phyloP scores from a whole-genome alignment of 2,329 filamentous ascomycete species.

The Trichoderma pleuroti region DNA sequence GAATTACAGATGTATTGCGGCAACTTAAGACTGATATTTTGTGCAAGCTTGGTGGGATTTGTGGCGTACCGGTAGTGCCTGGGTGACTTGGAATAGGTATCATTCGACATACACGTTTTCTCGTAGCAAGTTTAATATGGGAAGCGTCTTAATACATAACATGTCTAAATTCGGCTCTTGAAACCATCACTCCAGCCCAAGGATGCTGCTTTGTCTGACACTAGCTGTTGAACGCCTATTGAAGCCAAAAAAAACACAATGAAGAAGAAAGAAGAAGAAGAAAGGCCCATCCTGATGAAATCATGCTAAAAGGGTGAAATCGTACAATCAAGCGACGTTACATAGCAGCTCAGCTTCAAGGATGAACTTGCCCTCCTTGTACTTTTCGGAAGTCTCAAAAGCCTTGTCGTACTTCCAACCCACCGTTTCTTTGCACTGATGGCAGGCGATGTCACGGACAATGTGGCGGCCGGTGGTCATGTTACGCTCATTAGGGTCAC shows the following conservation, averaged over 20 bases:
- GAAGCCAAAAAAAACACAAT: not conserved
- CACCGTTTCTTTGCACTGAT: constrained; percentile 86
- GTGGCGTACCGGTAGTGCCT: not conserved
- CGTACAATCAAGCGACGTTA: constrained; percentile 57
- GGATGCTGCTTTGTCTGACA: not conserved
- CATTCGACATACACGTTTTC: not conserved
- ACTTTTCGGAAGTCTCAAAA: constrained; percentile 87
- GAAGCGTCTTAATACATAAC: not conserved
- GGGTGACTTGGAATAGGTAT: not conserved
- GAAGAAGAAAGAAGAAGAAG: not conserved
- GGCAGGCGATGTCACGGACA: constrained; percentile 87
- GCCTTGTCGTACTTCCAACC: constrained; percentile 99
- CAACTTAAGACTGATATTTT: not conserved
- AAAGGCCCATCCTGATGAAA: not conserved
- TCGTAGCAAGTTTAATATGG: not conserved
- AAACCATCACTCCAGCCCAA: not conserved
- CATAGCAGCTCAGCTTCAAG: constrained; percentile 87
- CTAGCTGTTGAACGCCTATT: constrained; percentile 1
- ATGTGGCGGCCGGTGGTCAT: constrained; percentile 97
- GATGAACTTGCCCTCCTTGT: constrained; percentile 98
- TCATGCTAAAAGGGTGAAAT: not conserved
- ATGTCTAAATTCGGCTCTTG: not conserved
- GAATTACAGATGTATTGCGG: not conserved
- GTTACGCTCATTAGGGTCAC: constrained; percentile 86
- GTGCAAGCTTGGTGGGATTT: not conserved